phyloP scores from a whole-genome alignment of 371 early-diverging fungal species.

The Syncephalastrum monosporum region DNA sequence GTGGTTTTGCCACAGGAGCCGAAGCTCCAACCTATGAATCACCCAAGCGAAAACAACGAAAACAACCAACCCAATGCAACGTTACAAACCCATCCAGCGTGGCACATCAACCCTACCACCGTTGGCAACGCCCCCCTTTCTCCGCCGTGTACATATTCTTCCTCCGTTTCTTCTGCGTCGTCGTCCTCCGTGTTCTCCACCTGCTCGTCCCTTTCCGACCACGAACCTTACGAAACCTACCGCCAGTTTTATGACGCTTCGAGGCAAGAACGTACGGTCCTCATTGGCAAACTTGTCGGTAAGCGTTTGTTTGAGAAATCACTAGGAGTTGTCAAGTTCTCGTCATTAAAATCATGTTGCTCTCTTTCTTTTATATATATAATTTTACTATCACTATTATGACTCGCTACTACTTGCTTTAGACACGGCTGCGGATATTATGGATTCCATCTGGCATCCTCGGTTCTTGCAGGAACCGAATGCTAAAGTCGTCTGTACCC shows the following conservation, averaged over 20 bases:
- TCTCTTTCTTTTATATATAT: too few relatives aligned
- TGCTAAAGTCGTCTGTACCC: slow-evolving; percentile 43
- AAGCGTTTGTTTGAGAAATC: too few relatives aligned
- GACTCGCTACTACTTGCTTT: neutral
- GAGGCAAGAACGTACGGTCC: slow-evolving; percentile 23
- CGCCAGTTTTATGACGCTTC: slow-evolving; percentile 20
- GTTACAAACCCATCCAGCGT: slow-evolving; percentile 5
- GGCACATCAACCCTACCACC: slow-evolving; percentile 1
- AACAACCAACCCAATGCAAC: neutral
- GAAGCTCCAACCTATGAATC: slow-evolving; percentile 7
- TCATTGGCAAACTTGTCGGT: slow-evolving; percentile 36
- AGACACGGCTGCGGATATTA: slow-evolving; percentile 34
- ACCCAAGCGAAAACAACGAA: slow-evolving; percentile 3
- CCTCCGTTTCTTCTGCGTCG: too few relatives aligned
- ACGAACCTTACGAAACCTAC: slow-evolving; percentile 22
- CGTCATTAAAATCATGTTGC: too few relatives aligned
- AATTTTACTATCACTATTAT: neutral
- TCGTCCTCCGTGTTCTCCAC: slow-evolving; percentile 3
- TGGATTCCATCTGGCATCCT: slow-evolving; percentile 40
- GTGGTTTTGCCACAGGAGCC: slow-evolving; percentile 6
- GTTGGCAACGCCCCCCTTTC: neutral
- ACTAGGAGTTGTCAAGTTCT: too few relatives aligned
- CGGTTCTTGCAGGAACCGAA: slow-evolving; percentile 34
- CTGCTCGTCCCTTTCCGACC: slow-evolving; percentile 7
- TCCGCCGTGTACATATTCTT: too few relatives aligned